Evolutionary conservation across 257 asterid genomes (phyloP).

Genomic region (Paraleonurus japonicus): DNA sequence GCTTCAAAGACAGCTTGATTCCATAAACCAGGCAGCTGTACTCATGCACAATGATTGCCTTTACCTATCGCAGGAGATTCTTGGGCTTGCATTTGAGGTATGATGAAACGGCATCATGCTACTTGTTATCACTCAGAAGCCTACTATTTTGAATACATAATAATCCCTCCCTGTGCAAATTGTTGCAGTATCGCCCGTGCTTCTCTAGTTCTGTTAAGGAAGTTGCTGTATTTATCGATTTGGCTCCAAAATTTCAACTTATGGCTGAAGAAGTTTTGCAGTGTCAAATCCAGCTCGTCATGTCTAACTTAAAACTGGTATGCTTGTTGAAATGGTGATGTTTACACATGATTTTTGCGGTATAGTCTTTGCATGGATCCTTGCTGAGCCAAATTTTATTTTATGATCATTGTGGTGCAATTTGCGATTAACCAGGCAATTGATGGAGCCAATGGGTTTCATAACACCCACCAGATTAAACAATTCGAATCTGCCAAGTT

Average conservation of each 20-base stretch:
- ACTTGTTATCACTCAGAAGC: conserved; percentile 7
- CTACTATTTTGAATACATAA: neutral
- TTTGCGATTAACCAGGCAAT: conserved; percentile 57
- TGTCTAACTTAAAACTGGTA: conserved; percentile 78
- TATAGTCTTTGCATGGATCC: conserved; percentile 14
- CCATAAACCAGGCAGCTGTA: conserved; percentile 88
- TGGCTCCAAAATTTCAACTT: conserved; percentile 87
- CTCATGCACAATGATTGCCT: conserved; percentile 94
- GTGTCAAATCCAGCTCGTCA: conserved; percentile 73
- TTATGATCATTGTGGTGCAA: conserved; percentile 25
- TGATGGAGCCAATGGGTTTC: conserved; percentile 93
- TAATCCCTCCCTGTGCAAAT: conserved; percentile 20
- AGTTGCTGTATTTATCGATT: conserved; percentile 74
- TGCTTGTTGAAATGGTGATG: neutral
- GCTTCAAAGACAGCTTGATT: conserved; percentile 91
- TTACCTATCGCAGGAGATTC: conserved; percentile 89
- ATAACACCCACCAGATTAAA: conserved; percentile 76
- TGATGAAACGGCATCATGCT: conserved; percentile 10
- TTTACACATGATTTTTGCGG: neutral
- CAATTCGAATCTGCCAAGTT: conserved; percentile 92
- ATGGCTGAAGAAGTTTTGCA: conserved; percentile 82
- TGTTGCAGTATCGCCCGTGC: conserved; percentile 85
- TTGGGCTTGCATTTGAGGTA: conserved; percentile 98
- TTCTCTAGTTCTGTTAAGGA: conserved; percentile 81
- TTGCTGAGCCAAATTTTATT: neutral